phyloP scores from a whole-genome alignment of 192 early-diverging fungal species.

The Phlyctochytrium bullatum region DNA sequence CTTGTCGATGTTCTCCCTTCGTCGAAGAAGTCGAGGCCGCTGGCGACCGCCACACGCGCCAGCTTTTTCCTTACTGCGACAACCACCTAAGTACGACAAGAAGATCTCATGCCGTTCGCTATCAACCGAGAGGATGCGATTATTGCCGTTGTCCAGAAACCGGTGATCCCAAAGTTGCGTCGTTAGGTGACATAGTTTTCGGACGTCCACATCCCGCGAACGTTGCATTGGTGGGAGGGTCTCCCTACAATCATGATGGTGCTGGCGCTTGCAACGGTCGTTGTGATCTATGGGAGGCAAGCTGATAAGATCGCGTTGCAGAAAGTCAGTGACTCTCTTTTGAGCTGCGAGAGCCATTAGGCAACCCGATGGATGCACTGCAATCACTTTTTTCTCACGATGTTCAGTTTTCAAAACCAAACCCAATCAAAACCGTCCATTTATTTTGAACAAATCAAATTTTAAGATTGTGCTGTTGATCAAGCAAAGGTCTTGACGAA shows the following conservation, averaged over 20 bases:
- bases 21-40: no score
- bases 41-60: no score
- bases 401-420: no score
- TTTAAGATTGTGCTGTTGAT: no score
- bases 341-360: no score
- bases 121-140: not conserved
- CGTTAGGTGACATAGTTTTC: not conserved
- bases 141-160: not conserved
- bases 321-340: not conserved
- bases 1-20: no score
- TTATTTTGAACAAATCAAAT: no score
- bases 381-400: no score
- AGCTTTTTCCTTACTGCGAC: no score
- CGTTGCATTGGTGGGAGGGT: not conserved
- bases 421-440: no score
- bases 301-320: not conserved
- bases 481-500: constrained; percentile 46
- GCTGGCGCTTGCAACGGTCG: not conserved
- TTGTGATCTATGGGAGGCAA: not conserved
- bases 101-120: not conserved
- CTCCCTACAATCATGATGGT: not conserved
- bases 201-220: not conserved
- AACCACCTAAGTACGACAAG: not conserved
- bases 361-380: no score
- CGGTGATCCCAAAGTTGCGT: not conserved